Evolutionary conservation across 805 yeast genomes (phyloP), one percentile per base, ranked within the genome.

Genomic region (Tetrapisispora nanseiensis): DNA sequence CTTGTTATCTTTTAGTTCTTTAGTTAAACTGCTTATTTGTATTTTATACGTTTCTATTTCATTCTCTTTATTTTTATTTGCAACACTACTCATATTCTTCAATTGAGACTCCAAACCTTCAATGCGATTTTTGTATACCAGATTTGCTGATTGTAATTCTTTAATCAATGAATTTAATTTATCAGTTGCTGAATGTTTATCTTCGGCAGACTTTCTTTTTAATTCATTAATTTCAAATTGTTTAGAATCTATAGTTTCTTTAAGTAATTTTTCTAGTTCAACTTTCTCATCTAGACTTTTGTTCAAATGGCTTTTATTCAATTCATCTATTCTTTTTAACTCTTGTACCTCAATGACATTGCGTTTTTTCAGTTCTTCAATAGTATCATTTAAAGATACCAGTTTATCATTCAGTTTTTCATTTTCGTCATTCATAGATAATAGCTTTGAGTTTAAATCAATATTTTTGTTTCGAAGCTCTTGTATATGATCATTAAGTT

Each of bases 361-460:
- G 4, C 41, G 29, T 12, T 26, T 15, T 21, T 38, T 40, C 16
- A 49, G 35, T 35, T 47, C 46, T 20, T 36, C 39, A 12, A 36
- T 19, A 4, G 9, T 27, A 27, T 37, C 13, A 6, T 37, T 30
- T 16, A 37, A 11, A 4, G 34, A 8, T 12, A 13, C 12, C 12
- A 37, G 9, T 22, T 30, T 30, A 16, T 22, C 27, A 21, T 30
- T 16, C 6, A 29, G 15, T 26, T 33, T 36, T 37, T 37, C 23
- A 15, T 27, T 27, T 26, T 36, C 44, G 8, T 31, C 37, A 31
- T 36, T 22, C 29, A 36, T 41, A 20, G 32, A 19, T n/a, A 32
- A 10, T 15, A 41, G 16, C 20, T 37, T 32, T 6, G 41, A 20
- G 32, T 37, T 28, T 19, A 39, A 20, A 9, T 16, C 19, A 12